These are phyloP conservation scores for Cymbidium sinense DNA, from an alignment of 106 monocot genomes.

Conservation along the genomic window DNA sequence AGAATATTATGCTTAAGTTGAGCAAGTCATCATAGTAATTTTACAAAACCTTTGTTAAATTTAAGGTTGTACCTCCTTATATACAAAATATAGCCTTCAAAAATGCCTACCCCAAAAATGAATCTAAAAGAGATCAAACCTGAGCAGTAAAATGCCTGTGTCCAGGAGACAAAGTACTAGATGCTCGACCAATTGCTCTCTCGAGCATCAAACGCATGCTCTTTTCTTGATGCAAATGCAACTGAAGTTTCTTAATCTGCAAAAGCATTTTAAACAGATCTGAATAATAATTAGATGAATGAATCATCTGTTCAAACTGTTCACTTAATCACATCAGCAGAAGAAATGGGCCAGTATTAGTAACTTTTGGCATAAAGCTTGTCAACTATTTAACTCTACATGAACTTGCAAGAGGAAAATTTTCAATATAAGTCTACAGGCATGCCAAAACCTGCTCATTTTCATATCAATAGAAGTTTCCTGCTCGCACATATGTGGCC, in stretches of 20 bases:
- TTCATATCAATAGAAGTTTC: too few species aligned
- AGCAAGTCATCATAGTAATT: background rate
- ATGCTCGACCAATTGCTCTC: slow-evolving; percentile 67
- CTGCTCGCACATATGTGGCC: too few species aligned
- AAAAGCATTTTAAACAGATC: background rate
- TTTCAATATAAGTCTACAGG: too few species aligned
- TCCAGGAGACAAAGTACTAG: slow-evolving; percentile 74
- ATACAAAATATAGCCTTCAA: background rate
- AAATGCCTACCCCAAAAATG: background rate
- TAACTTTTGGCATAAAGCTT: background rate
- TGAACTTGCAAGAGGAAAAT: too few species aligned
- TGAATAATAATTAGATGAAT: background rate
- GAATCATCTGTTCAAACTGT: background rate
- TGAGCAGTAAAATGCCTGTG: slow-evolving; percentile 62
- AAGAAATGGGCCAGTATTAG: background rate
- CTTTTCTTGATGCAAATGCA: slow-evolving; percentile 67
- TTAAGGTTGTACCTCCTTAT: background rate
- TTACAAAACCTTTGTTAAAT: background rate
- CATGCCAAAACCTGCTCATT: too few species aligned
- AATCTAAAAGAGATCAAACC: slow-evolving; percentile 19
- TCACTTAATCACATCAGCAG: background rate
- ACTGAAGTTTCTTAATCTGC: slow-evolving; percentile 71
- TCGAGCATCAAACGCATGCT: slow-evolving; percentile 58
- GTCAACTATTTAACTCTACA: too few species aligned
- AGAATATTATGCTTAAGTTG: too few species aligned